Percentiles rank a stretch among this genome's conserved stretches.
These are phyloP conservation scores for Hypoxylon crocopeplum DNA, from an alignment of 495 filamentous ascomycete genomes.

Conservation along the genomic window DNA sequence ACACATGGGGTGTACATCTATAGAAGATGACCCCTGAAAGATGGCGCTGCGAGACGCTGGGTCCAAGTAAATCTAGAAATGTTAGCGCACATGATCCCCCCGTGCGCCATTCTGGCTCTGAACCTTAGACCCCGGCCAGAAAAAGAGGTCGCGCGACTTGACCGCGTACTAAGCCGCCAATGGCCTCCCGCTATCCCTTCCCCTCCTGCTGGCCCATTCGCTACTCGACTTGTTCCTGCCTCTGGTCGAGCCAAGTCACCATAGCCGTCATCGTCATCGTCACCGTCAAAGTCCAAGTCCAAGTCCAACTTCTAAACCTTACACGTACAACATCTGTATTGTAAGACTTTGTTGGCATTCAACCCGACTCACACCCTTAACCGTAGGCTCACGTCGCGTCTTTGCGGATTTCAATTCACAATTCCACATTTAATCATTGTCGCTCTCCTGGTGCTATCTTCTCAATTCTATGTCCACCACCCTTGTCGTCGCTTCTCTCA, in stretches of 20 bases:
- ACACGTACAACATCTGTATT: not conserved
- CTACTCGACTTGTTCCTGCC: conserved; percentile 11
- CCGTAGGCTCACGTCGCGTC: conserved; percentile 12
- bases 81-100: conserved; percentile 28
- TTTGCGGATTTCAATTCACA: conserved; percentile 1
- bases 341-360: not conserved
- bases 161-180: conserved; percentile 38
- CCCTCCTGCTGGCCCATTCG: conserved; percentile 27
- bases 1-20: not conserved
- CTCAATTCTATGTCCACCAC: not conserved
- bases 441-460: not conserved
- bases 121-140: no score
- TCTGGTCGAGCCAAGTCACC: not conserved
- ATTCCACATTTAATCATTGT: conserved; percentile 7
- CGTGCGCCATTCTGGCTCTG: no score
- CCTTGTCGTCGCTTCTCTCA: not conserved
- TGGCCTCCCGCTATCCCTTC: conserved; percentile 28
- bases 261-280: not conserved
- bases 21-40: conserved; percentile 5
- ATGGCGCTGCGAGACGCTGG: conserved; percentile 21
- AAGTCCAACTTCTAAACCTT: not conserved
- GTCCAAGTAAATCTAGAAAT: conserved; percentile 23
- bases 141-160: conserved; percentile 32
- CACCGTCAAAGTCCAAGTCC: not conserved
- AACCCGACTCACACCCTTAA: not conserved